Conservation (phyloP, 2,329 filamentous ascomycete species). For the Epichloe amarillans region DNA sequence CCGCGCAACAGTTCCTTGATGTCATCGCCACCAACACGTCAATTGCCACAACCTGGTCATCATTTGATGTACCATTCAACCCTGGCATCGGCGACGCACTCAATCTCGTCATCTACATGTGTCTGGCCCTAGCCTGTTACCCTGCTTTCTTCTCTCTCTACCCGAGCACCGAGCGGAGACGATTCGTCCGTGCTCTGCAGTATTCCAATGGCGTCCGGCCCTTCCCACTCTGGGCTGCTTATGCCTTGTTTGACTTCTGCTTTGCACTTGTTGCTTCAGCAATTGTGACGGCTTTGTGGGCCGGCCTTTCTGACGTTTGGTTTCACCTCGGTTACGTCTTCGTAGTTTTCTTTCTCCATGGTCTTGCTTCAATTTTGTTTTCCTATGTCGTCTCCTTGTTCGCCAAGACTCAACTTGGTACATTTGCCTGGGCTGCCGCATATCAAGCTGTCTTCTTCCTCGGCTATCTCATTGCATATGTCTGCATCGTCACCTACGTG, state of each 20-base stretch:
- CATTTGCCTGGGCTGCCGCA: constrained; percentile 72
- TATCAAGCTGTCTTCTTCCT: constrained; percentile 61
- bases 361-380: constrained; percentile 60
- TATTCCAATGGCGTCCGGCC: constrained; percentile 85
- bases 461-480: constrained; percentile 57
- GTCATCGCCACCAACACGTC: constrained; percentile 52
- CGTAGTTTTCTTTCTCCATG: constrained; percentile 67
- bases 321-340: constrained; percentile 74
- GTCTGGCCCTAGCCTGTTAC: constrained; percentile 62
- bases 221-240: constrained; percentile 73
- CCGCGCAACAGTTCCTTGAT: constrained; percentile 52
- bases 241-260: constrained; percentile 65
- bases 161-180: constrained; percentile 68
- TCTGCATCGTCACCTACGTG: constrained; percentile 61
- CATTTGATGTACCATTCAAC: constrained; percentile 63
- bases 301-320: constrained; percentile 51
- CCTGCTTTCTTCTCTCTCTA: constrained; percentile 84
- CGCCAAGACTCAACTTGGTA: constrained; percentile 63
- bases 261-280: constrained; percentile 55
- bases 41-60: constrained; percentile 58
- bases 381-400: constrained; percentile 75
- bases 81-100: constrained; percentile 58
- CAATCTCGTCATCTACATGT: constrained; percentile 71
- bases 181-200: constrained; percentile 70
- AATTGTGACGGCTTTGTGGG: constrained; percentile 56